A percentile compares a stretch with the other conserved stretches of the same genome.
Conservation (phyloP, 352 stramenopile genomes). For the Phytophthora sp. region DNA sequence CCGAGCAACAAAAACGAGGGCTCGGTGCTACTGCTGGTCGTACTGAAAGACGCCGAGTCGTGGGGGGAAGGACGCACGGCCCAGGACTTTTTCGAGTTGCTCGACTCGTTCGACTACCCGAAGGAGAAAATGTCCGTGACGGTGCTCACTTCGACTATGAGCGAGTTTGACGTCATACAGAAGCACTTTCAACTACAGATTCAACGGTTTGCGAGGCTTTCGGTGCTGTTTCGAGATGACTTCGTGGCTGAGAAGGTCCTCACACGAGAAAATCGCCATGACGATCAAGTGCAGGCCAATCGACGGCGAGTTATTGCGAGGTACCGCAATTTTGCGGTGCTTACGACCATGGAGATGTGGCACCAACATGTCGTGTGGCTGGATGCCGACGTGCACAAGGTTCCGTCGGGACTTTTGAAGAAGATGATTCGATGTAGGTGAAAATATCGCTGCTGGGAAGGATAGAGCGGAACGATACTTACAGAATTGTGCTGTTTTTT, state of each 20-base stretch:
- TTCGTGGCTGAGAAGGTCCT: slow-evolving; percentile 22
- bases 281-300: slow-evolving; percentile 22
- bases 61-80: slow-evolving; percentile 32
- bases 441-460: background rate
- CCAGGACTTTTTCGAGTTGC: slow-evolving; percentile 35
- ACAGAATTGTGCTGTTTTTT: slow-evolving; percentile 1
- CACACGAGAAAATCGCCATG: slow-evolving; percentile 40
- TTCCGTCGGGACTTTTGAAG: slow-evolving; percentile 31
- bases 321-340: slow-evolving; percentile 54
- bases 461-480: slow-evolving; percentile 49
- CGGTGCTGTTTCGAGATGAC: slow-evolving; percentile 46
- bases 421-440: slow-evolving; percentile 13
- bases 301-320: slow-evolving; percentile 48
- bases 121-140: slow-evolving; percentile 39
- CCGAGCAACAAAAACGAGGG: slow-evolving; percentile 8
- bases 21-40: slow-evolving; percentile 32
- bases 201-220: slow-evolving; percentile 29
- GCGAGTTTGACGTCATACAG: slow-evolving; percentile 33
- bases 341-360: slow-evolving; percentile 40
- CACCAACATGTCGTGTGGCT: slow-evolving; percentile 53
- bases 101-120: slow-evolving; percentile 32
- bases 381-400: slow-evolving; percentile 41
- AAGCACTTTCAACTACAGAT: slow-evolving; percentile 22
- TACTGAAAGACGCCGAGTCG: slow-evolving; percentile 35
- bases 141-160: slow-evolving; percentile 40